Base-by-base conservation (phyloP, 495 filamentous ascomycete genomes). In the Penicillium macrosclerotiorum region DNA sequence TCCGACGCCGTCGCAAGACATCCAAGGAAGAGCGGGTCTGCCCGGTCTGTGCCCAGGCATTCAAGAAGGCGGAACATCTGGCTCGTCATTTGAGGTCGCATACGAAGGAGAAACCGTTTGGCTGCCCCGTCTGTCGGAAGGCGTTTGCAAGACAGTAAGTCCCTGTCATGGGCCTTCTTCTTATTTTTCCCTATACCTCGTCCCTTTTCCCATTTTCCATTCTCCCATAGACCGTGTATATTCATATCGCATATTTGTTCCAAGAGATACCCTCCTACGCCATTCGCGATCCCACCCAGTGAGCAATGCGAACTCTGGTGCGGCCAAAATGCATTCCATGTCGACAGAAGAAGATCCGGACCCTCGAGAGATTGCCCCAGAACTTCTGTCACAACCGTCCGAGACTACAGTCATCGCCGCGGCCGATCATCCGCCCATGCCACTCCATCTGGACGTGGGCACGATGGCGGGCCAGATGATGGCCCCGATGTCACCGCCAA, bases 91-190 rank as follows among this genome's bases (percentile, higher is more conserved):
- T 62, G 26, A 56, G 66, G 8, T 60, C 55, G 0, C 66, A 69
- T 34, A 67, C 64, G 1, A 60, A 58, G 27, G 66, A 69, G 31
- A 64, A 62, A 29, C 66, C 66, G 1, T 67, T 65, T 19, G 37
- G 25, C 5, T 69, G 66, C 31, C 18, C 43, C 2, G 32, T 53
- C 3, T 69, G 66, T 35, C 41, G 45, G 7, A 66, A 57, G 43
- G 50, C 42, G 6, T 65, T 62, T 40, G 51, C 54, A n/a, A 37
- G 56, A 36, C 53, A 55, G 56, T 63, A 53, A 29, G 55, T 52
- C 5, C 23, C 13, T 16, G 11, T 26, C 22, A 35, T 34, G n/a
- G n/a, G n/a, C n/a, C n/a, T n/a, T n/a, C n/a, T n/a, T n/a, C n/a
- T n/a, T n/a, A n/a, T n/a, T n/a, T n/a, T n/a, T n/a, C n/a, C n/a